These are phyloP conservation scores for Zasmidium citrigriseum DNA, from an alignment of 2,329 filamentous ascomycete genomes.

Conservation along the genomic window DNA sequence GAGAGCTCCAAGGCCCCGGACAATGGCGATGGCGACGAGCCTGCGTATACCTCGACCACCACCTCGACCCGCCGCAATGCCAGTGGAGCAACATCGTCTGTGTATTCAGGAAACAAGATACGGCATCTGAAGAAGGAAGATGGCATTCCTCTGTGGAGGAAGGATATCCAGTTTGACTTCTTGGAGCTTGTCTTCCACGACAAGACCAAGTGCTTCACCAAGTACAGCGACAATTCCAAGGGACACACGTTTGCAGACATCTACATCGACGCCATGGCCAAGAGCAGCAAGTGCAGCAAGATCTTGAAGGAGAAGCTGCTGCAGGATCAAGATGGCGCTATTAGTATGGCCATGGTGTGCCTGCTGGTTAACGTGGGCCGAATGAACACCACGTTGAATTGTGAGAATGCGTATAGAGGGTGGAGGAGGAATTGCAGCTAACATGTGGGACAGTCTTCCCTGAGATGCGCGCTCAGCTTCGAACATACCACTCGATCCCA, in stretches of 20 bases:
- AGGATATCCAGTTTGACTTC: slow-evolving; percentile 88
- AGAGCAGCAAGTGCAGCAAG: slow-evolving; percentile 98
- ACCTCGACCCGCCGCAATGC: slow-evolving; percentile 61
- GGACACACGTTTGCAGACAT: slow-evolving; percentile 83
- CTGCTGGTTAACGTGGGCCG: slow-evolving; percentile 93
- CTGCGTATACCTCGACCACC: slow-evolving; percentile 51
- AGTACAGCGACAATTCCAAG: slow-evolving; percentile 80
- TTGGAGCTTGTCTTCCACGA: slow-evolving; percentile 78
- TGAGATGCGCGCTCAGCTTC: slow-evolving; percentile 95
- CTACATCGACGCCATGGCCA: slow-evolving; percentile 97
- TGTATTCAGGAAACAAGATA: slow-evolving; percentile 75
- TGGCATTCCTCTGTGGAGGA: slow-evolving; percentile 81
- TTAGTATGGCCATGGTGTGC: slow-evolving; percentile 99
- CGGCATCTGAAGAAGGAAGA: slow-evolving; percentile 86
- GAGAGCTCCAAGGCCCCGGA: background rate
- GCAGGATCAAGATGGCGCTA: slow-evolving; percentile 85
- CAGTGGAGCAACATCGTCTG: slow-evolving; percentile 65
- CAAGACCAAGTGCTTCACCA: slow-evolving; percentile 77
- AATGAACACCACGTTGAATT: slow-evolving; percentile 99
- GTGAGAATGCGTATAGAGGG: slow-evolving; percentile 53
- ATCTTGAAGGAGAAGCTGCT: slow-evolving; percentile 95
- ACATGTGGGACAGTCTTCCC: slow-evolving; percentile 83
- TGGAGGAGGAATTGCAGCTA: slow-evolving; percentile 19
- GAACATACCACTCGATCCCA: slow-evolving; percentile 97
- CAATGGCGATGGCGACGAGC: slow-evolving; percentile 18